Conservation (phyloP, 2,329 filamentous ascomycete genomes). For the Cladosporium sphaerospermum region DNA sequence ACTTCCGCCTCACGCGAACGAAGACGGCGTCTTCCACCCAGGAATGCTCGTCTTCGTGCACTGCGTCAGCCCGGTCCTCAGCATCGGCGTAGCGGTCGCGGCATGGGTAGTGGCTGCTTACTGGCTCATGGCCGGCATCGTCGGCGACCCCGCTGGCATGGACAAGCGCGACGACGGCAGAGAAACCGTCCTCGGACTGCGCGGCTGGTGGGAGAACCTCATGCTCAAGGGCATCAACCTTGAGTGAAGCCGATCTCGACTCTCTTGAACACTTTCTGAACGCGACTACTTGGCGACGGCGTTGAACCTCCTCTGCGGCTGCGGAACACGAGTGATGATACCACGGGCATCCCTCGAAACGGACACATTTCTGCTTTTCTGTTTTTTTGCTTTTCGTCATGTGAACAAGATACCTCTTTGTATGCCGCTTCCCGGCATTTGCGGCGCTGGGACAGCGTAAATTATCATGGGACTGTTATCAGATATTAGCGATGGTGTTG, state of each 20-base stretch:
- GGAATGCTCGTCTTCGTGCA: conserved; percentile 47
- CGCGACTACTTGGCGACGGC: conserved; percentile 8
- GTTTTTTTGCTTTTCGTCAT: background rate
- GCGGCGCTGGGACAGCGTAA: background rate
- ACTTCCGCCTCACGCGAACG: conserved; percentile 25
- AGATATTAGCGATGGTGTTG: background rate
- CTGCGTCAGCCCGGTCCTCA: conserved; percentile 50
- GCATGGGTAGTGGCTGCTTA: conserved; percentile 56
- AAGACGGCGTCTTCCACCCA: conserved; percentile 34
- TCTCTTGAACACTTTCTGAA: background rate
- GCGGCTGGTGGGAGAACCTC: conserved; percentile 57
- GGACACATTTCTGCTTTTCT: background rate
- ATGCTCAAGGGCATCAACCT: conserved; percentile 31
- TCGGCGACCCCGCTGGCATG: conserved; percentile 55
- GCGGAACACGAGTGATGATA: background rate
- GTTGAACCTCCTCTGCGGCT: background rate
- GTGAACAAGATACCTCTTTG: conserved; percentile 11
- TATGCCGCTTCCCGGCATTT: background rate
- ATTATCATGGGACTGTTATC: background rate
- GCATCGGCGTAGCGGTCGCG: conserved; percentile 50
- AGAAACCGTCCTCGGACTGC: conserved; percentile 52
- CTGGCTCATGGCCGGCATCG: conserved; percentile 55
- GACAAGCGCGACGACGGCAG: conserved; percentile 55
- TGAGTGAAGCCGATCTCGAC: conserved; percentile 13
- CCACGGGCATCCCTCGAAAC: background rate